Percentiles rank a stretch among this genome's conserved stretches.
These are phyloP conservation scores for Trametes cingulata DNA, from an alignment of 768 basidiomycete genomes.

Conservation along the genomic window DNA sequence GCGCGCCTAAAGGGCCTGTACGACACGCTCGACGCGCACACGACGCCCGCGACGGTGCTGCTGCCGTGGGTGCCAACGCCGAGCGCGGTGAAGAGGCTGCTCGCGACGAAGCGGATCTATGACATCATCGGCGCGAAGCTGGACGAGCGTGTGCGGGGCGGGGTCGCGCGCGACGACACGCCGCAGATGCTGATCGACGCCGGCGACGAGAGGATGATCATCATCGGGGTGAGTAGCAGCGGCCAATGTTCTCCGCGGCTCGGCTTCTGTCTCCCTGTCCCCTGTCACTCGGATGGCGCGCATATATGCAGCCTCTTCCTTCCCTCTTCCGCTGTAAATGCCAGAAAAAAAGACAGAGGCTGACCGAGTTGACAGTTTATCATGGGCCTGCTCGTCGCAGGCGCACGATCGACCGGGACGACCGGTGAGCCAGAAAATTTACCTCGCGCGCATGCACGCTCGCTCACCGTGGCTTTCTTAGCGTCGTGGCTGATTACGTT, in stretches of 20 bases:
- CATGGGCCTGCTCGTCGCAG: constrained; percentile 79
- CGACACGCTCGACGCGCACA: constrained; percentile 66
- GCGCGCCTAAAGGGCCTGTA: constrained; percentile 64
- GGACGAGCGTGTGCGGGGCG: constrained; percentile 56
- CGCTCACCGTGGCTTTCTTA: constrained; percentile 23
- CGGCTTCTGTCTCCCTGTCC: not conserved
- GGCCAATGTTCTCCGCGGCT: not conserved
- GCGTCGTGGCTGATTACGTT: constrained; percentile 78
- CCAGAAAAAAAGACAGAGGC: no score
- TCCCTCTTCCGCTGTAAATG: not conserved
- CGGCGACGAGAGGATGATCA: constrained; percentile 64
- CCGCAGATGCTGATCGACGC: constrained; percentile 74
- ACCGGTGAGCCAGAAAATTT: constrained; percentile 45
- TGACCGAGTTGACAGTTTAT: constrained; percentile 56
- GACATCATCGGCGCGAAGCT: constrained; percentile 63
- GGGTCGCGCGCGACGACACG: constrained; percentile 60
- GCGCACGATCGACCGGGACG: constrained; percentile 78
- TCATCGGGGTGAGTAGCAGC: constrained; percentile 60
- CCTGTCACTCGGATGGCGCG: not conserved
- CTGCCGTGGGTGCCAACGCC: constrained; percentile 77
- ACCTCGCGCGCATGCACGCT: not conserved
- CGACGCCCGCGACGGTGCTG: constrained; percentile 71
- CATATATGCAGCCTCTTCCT: not conserved
- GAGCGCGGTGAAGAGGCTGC: constrained; percentile 68
- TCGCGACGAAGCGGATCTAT: constrained; percentile 76